Percentiles rank a stretch among this genome's conserved stretches.
Evolutionary conservation across 805 yeast genomes (phyloP).

Genomic region (Yarrowia sp.): DNA sequence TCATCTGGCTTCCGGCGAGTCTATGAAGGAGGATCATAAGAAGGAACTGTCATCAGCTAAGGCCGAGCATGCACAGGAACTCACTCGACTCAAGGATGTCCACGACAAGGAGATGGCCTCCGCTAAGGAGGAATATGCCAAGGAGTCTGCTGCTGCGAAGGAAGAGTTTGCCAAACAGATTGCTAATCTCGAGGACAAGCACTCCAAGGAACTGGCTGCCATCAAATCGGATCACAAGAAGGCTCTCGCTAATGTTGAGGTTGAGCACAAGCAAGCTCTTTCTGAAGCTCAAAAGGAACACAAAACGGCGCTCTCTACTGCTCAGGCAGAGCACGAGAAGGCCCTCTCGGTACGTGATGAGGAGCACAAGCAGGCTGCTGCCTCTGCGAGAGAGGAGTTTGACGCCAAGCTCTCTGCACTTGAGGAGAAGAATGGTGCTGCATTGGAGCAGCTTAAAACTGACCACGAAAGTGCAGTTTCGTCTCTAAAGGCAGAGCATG

Average conservation of each 20-base stretch:
- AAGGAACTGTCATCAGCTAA: neutral
- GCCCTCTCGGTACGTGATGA: neutral
- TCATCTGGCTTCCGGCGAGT: neutral
- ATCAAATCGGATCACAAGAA: neutral
- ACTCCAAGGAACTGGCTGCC: neutral
- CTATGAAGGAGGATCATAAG: neutral
- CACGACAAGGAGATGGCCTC: neutral
- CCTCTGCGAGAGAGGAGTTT: neutral
- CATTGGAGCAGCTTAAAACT: neutral
- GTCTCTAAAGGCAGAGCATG: neutral
- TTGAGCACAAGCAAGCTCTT: neutral
- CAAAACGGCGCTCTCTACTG: neutral
- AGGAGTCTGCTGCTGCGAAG: neutral
- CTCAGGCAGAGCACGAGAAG: neutral
- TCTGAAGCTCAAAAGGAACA: neutral
- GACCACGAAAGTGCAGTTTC: neutral
- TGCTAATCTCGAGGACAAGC: neutral
- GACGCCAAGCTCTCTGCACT: neutral
- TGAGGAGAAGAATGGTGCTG: neutral
- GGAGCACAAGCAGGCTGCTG: neutral
- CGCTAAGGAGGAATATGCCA: neutral
- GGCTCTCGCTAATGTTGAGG: neutral
- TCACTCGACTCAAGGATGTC: neutral
- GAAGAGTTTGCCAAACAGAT: neutral
- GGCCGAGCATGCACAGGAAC: neutral